Conservation (phyloP, 176 grass and related monocot species). For the Calamus simplicifolius region DNA sequence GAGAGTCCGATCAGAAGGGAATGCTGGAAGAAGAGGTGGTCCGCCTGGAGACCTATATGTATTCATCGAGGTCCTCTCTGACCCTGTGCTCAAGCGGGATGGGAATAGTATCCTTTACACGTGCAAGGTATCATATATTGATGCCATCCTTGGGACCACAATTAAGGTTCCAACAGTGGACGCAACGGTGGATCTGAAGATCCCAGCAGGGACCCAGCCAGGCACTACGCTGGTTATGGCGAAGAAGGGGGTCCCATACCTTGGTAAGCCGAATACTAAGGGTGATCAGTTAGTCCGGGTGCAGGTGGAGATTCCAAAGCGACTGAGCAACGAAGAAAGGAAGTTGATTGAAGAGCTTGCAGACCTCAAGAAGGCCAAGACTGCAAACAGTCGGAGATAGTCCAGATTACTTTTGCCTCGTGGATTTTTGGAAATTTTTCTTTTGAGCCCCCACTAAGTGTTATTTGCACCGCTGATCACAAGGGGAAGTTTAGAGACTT, state of each 20-base stretch:
- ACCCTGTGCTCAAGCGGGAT: slow-evolving; percentile 85
- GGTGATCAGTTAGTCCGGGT: slow-evolving; percentile 93
- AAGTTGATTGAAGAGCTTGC: slow-evolving; percentile 92
- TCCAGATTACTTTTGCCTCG: not conserved
- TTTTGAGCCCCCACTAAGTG: no score
- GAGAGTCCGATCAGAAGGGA: slow-evolving; percentile 89
- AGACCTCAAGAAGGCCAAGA: slow-evolving; percentile 54
- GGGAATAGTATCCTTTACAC: slow-evolving; percentile 89
- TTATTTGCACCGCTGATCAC: no score
- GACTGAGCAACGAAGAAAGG: slow-evolving; percentile 75
- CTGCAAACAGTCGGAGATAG: slow-evolving; percentile 57
- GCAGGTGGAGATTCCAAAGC: slow-evolving; percentile 96
- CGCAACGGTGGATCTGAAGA: slow-evolving; percentile 82
- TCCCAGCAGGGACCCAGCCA: slow-evolving; percentile 83
- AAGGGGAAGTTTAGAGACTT: no score
- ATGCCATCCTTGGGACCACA: slow-evolving; percentile 90
- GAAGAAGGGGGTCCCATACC: slow-evolving; percentile 82
- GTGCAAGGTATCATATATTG: slow-evolving; percentile 95
- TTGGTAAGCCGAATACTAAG: slow-evolving; percentile 77
- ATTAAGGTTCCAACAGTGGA: slow-evolving; percentile 94
- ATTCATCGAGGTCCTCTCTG: slow-evolving; percentile 87
- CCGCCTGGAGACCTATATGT: slow-evolving; percentile 95
- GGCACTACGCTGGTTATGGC: slow-evolving; percentile 90
- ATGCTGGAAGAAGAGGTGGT: slow-evolving; percentile 79
- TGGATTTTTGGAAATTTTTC: no score